Base-by-base conservation (phyloP, 768 basidiomycete genomes). In the Pleurotus sapidus region DNA sequence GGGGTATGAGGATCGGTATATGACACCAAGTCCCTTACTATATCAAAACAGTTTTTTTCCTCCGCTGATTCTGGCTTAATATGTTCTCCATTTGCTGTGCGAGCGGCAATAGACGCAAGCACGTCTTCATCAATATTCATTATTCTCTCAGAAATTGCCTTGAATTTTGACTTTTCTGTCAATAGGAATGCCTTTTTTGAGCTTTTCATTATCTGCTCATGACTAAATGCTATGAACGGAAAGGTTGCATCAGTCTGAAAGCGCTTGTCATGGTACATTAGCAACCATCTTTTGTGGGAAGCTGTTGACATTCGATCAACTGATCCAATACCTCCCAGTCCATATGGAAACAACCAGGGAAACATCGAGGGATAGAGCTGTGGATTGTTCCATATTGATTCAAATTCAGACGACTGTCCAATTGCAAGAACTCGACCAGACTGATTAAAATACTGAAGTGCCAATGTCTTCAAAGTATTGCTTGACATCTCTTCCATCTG, bases 321-420 rank as follows among this genome's bases (percentile, higher is more conserved):
- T 60, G 65, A 56, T 5, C 70, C 71, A 11, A 76, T 63, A 0
- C 72, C 73, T 5, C 74, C 77, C 8, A 61, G 20, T 0, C 77
- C 74, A 64, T 77, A 77, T 0, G 74, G 76, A 61, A 72, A 78
- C 1, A 77, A 55, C 72, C 75, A 77, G 0, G 74, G 74, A 62
- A 72, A 75, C 70, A 72, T 72, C 14, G 65, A 61, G 0, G 74
- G 73, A 60, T 72, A 76, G 0, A 73, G 54, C 3, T 62, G 54
- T 4, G 68, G 67, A 59, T 77, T 75, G 15, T 71, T 54, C 34
- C 66, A 76, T 14, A 72, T 67, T 4, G 67, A 67, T 46, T 72
- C 61, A 17, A 69, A 62, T 3, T 59, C 38, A 4, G 40, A 30
- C 4, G 58, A 54, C 53, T 71, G 71, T 0, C 72, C 72, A 2